A percentile compares a stretch with the other conserved stretches of the same genome.
These are phyloP conservation scores for Cantharellus cinnabarinus DNA, from an alignment of 768 basidiomycete genomes.

Conservation along the genomic window DNA sequence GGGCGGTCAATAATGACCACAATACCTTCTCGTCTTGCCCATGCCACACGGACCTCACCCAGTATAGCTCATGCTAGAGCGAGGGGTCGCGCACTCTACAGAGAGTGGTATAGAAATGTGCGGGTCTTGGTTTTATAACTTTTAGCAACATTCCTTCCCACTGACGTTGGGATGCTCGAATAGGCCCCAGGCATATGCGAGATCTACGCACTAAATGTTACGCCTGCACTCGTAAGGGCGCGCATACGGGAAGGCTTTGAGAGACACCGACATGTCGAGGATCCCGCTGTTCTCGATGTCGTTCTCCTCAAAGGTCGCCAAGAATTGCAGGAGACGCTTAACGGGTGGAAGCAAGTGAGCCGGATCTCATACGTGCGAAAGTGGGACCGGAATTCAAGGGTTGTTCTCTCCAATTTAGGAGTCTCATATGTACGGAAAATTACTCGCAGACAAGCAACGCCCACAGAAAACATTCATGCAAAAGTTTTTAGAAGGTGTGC, in stretches of 20 bases:
- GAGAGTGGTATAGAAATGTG: slow-evolving; percentile 86
- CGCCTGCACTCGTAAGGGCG: slow-evolving; percentile 57
- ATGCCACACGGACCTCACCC: slow-evolving; percentile 37
- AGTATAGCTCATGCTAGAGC: slow-evolving; percentile 38
- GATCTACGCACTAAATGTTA: slow-evolving; percentile 64
- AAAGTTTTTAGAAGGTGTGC: slow-evolving; percentile 67
- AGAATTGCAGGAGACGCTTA: slow-evolving; percentile 89
- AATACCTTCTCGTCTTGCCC: slow-evolving; percentile 78
- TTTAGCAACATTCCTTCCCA: background rate
- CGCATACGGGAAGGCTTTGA: slow-evolving; percentile 78
- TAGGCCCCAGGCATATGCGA: slow-evolving; percentile 83
- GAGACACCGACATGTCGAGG: slow-evolving; percentile 59
- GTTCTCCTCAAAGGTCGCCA: slow-evolving; percentile 64
- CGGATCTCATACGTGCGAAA: background rate
- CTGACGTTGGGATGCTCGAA: background rate
- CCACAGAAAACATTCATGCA: slow-evolving; percentile 49
- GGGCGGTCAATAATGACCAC: slow-evolving; percentile 34
- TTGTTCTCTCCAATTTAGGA: slow-evolving; percentile 6
- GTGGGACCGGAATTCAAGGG: background rate
- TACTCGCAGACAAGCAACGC: slow-evolving; percentile 29
- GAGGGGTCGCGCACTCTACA: slow-evolving; percentile 59
- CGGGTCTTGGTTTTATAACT: slow-evolving; percentile 16
- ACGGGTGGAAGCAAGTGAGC: slow-evolving; percentile 65
- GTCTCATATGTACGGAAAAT: slow-evolving; percentile 56
- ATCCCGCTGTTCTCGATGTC: slow-evolving; percentile 66